Conservation (phyloP, 352 stramenopile species). For the Peronospora farinosa region DNA sequence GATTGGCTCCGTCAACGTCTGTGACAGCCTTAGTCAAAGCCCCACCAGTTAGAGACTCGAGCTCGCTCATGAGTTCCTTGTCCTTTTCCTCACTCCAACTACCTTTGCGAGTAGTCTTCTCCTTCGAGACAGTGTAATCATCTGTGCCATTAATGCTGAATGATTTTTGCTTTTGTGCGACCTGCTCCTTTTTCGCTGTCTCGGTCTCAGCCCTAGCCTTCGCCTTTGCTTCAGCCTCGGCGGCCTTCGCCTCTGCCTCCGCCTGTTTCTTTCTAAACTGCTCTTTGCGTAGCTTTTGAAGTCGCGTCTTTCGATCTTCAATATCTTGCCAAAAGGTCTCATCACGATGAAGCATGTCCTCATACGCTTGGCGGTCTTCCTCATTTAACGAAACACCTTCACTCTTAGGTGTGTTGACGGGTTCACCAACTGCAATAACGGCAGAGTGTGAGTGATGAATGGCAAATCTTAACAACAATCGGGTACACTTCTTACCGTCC, state of each 20-base stretch:
- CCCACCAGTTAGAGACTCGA: slow-evolving; percentile 68
- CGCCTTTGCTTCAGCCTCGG: slow-evolving; percentile 29
- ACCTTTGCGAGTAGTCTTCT: slow-evolving; percentile 51
- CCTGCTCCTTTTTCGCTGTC: slow-evolving; percentile 26
- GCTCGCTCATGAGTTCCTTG: slow-evolving; percentile 80
- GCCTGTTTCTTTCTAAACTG: slow-evolving; percentile 61
- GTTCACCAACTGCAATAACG: slow-evolving; percentile 11
- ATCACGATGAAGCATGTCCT: slow-evolving; percentile 85
- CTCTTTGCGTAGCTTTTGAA: slow-evolving; percentile 69
- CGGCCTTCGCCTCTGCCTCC: slow-evolving; percentile 43
- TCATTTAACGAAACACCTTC: slow-evolving; percentile 73
- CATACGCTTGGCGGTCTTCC: slow-evolving; percentile 78
- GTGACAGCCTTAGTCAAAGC: slow-evolving; percentile 43
- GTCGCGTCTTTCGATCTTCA: slow-evolving; percentile 62
- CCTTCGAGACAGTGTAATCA: slow-evolving; percentile 43
- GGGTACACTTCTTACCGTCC: slow-evolving; percentile 10
- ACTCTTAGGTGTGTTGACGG: slow-evolving; percentile 34
- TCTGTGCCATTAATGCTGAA: slow-evolving; percentile 75
- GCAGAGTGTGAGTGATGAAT: background rate
- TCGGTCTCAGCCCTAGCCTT: slow-evolving; percentile 29
- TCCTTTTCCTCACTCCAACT: slow-evolving; percentile 85
- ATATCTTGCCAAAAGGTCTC: slow-evolving; percentile 85
- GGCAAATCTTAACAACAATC: background rate
- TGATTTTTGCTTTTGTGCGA: slow-evolving; percentile 36
- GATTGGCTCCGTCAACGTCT: slow-evolving; percentile 19